These are phyloP conservation scores for Fusarium sarcochroum DNA, from an alignment of 2,329 filamentous ascomycete genomes.

Conservation along the genomic window DNA sequence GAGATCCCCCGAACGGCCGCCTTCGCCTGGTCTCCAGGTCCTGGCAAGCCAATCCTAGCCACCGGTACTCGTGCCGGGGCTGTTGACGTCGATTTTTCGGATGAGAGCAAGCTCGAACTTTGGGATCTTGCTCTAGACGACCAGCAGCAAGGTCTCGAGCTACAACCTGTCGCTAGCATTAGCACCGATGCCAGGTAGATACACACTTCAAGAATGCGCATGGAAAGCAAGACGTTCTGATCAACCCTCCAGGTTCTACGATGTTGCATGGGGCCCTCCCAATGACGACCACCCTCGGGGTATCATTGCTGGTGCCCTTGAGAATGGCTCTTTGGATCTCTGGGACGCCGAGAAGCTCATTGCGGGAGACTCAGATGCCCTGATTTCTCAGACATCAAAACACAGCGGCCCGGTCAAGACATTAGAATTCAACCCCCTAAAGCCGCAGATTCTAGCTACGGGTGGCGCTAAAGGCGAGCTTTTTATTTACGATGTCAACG, in stretches of 20 bases:
- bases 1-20: slow-evolving; percentile 97
- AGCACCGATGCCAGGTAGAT: slow-evolving; percentile 88
- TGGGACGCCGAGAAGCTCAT: slow-evolving; percentile 87
- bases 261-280: slow-evolving; percentile 92
- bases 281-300: slow-evolving; percentile 84
- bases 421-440: slow-evolving; percentile 95
- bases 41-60: slow-evolving; percentile 84
- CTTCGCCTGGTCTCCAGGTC: slow-evolving; percentile 94
- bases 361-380: slow-evolving; percentile 74
- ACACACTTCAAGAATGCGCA: slow-evolving; percentile 22
- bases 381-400: slow-evolving; percentile 88
- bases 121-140: slow-evolving; percentile 93
- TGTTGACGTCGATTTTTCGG: slow-evolving; percentile 97
- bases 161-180: slow-evolving; percentile 87
- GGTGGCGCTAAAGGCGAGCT: slow-evolving; percentile 96
- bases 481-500: slow-evolving; percentile 94
- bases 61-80: slow-evolving; percentile 96
- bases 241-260: slow-evolving; percentile 81
- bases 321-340: slow-evolving; percentile 92
- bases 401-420: slow-evolving; percentile 94
- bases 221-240: slow-evolving; percentile 31
- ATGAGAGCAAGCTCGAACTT: slow-evolving; percentile 94
- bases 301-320: slow-evolving; percentile 93
- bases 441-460: slow-evolving; percentile 91
- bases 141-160: slow-evolving; percentile 81